Conservation (phyloP, 306 rosid species). For the Trifolium repens region DNA sequence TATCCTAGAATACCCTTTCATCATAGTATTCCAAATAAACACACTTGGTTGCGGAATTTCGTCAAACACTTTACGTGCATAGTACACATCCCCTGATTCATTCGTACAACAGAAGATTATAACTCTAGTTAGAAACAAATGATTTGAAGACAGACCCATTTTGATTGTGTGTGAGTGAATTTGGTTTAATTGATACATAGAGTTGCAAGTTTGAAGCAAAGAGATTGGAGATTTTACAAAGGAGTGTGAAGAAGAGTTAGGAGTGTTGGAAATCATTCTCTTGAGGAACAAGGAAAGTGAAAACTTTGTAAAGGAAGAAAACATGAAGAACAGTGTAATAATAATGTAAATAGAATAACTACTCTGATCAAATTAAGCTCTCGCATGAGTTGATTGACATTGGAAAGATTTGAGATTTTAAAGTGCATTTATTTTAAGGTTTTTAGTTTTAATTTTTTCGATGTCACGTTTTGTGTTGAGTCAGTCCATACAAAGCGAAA, state of each 20-base stretch:
- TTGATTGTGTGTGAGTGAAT: conserved; percentile 64
- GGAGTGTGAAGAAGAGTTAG: conserved; percentile 38
- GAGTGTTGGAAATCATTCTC: conserved; percentile 49
- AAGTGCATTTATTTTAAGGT: too few species aligned
- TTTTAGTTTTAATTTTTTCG: too few species aligned
- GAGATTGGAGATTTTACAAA: conserved; percentile 39
- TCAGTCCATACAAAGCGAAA: too few species aligned
- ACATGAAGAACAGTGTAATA: background rate
- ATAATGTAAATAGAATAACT: background rate
- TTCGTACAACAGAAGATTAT: conserved; percentile 53
- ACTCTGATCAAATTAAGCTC: too few species aligned
- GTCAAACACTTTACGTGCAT: conserved; percentile 74
- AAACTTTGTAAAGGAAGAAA: conserved; percentile 36
- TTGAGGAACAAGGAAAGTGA: conserved; percentile 36
- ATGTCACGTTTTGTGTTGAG: too few species aligned
- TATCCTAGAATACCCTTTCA: conserved; percentile 71
- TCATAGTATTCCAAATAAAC: conserved; percentile 76
- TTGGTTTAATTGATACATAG: conserved; percentile 73
- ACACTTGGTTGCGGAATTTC: conserved; percentile 64
- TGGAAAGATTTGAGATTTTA: too few species aligned
- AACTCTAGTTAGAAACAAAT: conserved; percentile 49
- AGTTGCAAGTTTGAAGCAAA: conserved; percentile 59
- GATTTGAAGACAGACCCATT: conserved; percentile 55
- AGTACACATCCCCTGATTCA: conserved; percentile 58
- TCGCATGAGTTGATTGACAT: too few species aligned